Conservation (phyloP, 176 grass and related monocot genomes). For the Saccharum officinarum region DNA sequence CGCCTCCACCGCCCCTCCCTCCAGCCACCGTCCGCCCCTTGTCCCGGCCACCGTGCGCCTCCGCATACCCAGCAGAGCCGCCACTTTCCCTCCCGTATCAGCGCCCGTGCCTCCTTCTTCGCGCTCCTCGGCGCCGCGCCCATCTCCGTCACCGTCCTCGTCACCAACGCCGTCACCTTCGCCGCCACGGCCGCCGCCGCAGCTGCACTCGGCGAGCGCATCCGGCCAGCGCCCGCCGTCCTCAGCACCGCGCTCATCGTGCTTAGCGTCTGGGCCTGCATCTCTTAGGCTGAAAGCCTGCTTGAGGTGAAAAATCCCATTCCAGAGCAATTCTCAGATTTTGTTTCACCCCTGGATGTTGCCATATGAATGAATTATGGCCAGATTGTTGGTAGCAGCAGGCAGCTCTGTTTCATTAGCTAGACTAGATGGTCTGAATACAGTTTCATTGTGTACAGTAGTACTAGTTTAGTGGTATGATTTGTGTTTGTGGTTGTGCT, state of each 20-base stretch:
- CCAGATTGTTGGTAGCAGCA: neutral
- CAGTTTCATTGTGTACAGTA: no score
- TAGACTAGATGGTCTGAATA: no score
- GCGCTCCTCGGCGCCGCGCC: no score
- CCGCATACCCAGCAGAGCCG: no score
- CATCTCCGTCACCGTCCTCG: conserved; percentile 83
- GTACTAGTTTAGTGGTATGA: no score
- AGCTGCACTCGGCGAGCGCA: conserved; percentile 61
- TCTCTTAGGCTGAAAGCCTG: conserved; percentile 29
- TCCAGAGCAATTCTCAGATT: neutral
- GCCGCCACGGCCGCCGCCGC: conserved; percentile 68
- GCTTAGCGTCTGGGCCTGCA: conserved; percentile 76
- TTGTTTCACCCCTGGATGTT: neutral
- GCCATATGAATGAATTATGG: neutral
- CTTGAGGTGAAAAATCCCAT: neutral
- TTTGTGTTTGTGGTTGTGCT: no score
- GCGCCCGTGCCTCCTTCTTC: no score
- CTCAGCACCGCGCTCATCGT: conserved; percentile 73
- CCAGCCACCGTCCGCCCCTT: no score
- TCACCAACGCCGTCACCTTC: conserved; percentile 89
- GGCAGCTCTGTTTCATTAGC: no score
- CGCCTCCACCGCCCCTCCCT: no score
- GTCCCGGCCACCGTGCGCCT: no score
- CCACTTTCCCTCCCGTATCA: no score
- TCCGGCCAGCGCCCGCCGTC: conserved; percentile 33